A percentile compares a stretch with the other conserved stretches of the same genome.
These are phyloP conservation scores for Ceratonia siliqua DNA, from an alignment of 306 rosid genomes.

Conservation along the genomic window DNA sequence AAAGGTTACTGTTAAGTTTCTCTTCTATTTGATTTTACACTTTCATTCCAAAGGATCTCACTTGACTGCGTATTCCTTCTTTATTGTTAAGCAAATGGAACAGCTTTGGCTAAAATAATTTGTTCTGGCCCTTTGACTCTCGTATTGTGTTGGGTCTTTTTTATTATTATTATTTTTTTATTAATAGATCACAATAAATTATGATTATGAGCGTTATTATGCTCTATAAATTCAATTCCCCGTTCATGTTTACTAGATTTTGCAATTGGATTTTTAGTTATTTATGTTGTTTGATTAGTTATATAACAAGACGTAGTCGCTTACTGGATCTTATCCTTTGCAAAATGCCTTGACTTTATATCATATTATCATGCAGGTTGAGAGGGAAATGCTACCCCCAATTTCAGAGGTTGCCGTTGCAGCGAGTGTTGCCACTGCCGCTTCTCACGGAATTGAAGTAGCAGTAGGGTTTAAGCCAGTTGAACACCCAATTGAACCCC, in stretches of 20 bases:
- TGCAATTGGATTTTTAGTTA: conserved; percentile 11
- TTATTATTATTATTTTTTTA: no score
- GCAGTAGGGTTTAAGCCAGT: conserved; percentile 94
- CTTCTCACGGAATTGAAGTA: conserved; percentile 89
- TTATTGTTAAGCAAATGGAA: not conserved
- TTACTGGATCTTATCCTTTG: conserved; percentile 21
- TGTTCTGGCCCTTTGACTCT: conserved; percentile 20
- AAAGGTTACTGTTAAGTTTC: no score
- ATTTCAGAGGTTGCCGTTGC: conserved; percentile 52
- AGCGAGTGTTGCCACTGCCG: conserved; percentile 44
- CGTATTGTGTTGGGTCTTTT: not conserved
- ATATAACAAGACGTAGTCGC: conserved; percentile 1
- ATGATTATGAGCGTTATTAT: conserved; percentile 1
- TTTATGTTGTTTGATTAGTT: conserved; percentile 1
- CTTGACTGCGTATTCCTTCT: not conserved
- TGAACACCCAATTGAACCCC: conserved; percentile 89
- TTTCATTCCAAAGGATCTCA: no score
- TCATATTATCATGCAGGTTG: conserved; percentile 62
- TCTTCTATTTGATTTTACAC: no score
- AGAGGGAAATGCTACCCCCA: conserved; percentile 65
- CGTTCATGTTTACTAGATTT: not conserved
- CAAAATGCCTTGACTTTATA: conserved; percentile 19
- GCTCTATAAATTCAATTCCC: not conserved
- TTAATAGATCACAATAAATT: conserved; percentile 10
- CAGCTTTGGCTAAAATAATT: not conserved